Conservation (phyloP, 768 basidiomycete species). For the Mycena alexandri region DNA sequence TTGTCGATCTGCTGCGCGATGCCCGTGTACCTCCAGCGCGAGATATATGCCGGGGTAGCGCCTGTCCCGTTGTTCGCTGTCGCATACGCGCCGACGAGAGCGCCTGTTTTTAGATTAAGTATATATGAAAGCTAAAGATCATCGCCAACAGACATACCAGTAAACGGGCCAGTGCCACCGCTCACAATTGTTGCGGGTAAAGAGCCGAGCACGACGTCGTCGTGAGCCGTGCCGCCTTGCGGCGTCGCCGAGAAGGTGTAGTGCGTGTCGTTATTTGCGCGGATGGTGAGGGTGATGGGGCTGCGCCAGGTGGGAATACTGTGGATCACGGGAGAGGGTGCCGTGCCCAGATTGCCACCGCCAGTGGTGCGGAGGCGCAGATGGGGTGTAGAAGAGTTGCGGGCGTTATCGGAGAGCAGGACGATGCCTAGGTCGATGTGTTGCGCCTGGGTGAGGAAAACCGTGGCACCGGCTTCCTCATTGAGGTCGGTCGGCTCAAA, state of each 20-base stretch:
- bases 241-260: slow-evolving; percentile 25
- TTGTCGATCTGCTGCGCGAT: slow-evolving; percentile 31
- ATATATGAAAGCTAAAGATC: slow-evolving; percentile 8
- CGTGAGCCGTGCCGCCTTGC: slow-evolving; percentile 18
- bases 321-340: slow-evolving; percentile 24
- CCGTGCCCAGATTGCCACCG: slow-evolving; percentile 22
- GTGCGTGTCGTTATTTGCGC: too few relatives aligned
- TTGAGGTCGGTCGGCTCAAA: too few relatives aligned
- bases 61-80: too few relatives aligned
- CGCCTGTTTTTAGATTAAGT: slow-evolving; percentile 19
- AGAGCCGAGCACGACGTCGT: too few relatives aligned
- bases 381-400: too few relatives aligned
- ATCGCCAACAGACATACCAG: slow-evolving; percentile 24
- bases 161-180: slow-evolving; percentile 31
- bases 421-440: slow-evolving; percentile 32
- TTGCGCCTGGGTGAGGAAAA: too few relatives aligned
- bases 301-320: too few relatives aligned
- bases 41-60: too few relatives aligned
- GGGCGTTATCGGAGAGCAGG: slow-evolving; percentile 12
- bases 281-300: slow-evolving; percentile 32
- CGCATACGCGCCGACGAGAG: slow-evolving; percentile 29
- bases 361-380: slow-evolving; percentile 28
- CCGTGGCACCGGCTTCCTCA: too few relatives aligned
- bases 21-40: too few relatives aligned
- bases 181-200: slow-evolving; percentile 32